Conservation (phyloP, 176 grass and related monocot genomes). For the Melocanna baccifera region DNA sequence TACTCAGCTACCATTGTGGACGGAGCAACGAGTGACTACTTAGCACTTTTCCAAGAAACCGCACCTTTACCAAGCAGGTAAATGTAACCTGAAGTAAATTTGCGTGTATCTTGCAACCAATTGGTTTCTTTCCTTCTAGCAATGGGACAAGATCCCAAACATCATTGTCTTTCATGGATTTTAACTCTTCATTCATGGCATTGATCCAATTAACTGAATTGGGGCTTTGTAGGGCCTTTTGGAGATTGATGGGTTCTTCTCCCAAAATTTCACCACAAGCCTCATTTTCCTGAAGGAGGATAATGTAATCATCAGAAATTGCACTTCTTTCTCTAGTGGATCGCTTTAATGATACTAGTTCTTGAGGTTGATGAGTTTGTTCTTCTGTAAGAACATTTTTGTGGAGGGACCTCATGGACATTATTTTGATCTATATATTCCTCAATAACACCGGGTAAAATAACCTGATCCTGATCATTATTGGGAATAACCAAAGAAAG, state of each 20-base stretch:
- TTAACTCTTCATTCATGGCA: neutral
- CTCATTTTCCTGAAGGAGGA: neutral
- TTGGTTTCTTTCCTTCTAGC: neutral
- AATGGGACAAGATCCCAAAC: neutral
- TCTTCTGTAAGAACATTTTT: neutral
- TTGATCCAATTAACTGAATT: neutral
- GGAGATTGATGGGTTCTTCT: neutral
- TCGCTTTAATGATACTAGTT: neutral
- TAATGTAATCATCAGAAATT: too few species aligned
- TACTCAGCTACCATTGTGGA: too few species aligned
- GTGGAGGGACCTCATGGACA: neutral
- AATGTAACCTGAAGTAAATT: too few species aligned
- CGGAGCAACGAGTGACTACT: too few species aligned
- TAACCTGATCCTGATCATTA: neutral
- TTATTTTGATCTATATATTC: neutral
- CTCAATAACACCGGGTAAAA: neutral
- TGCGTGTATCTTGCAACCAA: neutral
- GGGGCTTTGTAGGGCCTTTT: neutral
- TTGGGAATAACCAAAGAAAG: neutral
- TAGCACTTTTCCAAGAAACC: too few species aligned
- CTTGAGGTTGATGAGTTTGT: neutral
- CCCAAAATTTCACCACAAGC: neutral
- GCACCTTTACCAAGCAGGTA: too few species aligned
- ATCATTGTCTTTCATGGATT: neutral
- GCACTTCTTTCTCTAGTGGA: neutral